Conservation (phyloP, 1,139 yeast genomes). For the Sugiyamaella castrensis region DNA sequence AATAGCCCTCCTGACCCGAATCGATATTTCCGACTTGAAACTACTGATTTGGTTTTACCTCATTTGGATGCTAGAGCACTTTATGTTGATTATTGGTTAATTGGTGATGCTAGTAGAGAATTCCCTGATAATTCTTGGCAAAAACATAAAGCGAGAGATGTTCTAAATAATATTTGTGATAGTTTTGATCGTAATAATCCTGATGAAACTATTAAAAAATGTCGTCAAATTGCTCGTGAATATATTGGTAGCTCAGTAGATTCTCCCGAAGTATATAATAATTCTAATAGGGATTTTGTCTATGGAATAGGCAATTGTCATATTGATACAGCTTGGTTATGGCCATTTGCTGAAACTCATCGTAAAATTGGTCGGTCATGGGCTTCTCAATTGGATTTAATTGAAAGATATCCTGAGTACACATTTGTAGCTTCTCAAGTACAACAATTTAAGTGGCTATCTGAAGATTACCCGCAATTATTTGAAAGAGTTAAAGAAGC, state of each 20-base stretch:
- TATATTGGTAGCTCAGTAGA: conserved; percentile 66
- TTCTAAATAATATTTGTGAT: conserved; percentile 79
- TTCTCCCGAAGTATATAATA: conserved; percentile 56
- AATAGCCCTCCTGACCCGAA: conserved; percentile 67
- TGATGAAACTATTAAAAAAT: conserved; percentile 48
- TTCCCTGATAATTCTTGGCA: conserved; percentile 73
- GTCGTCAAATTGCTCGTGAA: conserved; percentile 64
- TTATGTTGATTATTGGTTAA: conserved; percentile 78
- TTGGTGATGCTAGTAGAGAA: conserved; percentile 90
- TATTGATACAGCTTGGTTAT: conserved; percentile 95
- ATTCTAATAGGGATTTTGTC: conserved; percentile 43
- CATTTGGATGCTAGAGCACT: conserved; percentile 76
- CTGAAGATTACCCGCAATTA: conserved; percentile 78
- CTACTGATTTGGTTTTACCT: conserved; percentile 80
- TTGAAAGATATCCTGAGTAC: conserved; percentile 88
- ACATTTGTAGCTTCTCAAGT: conserved; percentile 94
- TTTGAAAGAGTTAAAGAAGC: conserved; percentile 62
- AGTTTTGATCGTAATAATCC: conserved; percentile 59
- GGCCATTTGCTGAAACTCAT: conserved; percentile 97
- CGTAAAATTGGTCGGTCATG: conserved; percentile 91
- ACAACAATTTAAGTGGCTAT: conserved; percentile 92
- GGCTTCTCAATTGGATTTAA: conserved; percentile 85
- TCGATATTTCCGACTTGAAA: conserved; percentile 61
- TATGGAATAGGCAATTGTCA: conserved; percentile 92
- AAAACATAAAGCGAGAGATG: conserved; percentile 74